These are phyloP conservation scores for Quercus variabilis DNA, from an alignment of 306 rosid species.

Conservation along the genomic window DNA sequence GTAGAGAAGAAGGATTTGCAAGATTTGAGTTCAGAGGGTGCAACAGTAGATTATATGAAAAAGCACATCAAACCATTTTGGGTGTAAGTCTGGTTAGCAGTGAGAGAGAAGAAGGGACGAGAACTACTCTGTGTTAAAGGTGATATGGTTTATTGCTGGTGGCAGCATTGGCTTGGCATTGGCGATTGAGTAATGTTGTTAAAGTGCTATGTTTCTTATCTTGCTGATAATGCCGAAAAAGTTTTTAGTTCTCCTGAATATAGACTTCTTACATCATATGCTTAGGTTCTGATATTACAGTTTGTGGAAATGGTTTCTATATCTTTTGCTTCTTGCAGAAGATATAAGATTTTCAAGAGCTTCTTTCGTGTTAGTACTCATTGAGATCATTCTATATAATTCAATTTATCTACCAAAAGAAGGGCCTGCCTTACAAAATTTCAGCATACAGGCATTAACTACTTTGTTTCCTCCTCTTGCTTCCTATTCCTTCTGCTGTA, in stretches of 20 bases:
- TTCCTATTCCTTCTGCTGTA: slow-evolving; percentile 5
- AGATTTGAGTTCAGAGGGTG: neutral
- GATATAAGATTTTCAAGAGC: slow-evolving; percentile 8
- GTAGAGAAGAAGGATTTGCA: neutral
- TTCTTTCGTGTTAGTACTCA: neutral
- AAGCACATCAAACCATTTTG: neutral
- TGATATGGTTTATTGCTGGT: neutral
- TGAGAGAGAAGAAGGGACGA: neutral
- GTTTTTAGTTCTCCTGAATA: neutral
- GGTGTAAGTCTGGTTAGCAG: neutral
- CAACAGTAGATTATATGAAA: neutral
- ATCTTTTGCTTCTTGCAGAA: neutral
- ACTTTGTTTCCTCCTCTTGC: slow-evolving; percentile 10
- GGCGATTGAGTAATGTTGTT: neutral
- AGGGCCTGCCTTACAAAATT: neutral
- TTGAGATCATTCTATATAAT: neutral
- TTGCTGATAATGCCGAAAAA: neutral
- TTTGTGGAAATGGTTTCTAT: slow-evolving; percentile 1
- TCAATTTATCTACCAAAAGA: neutral
- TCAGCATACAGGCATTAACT: slow-evolving; percentile 12
- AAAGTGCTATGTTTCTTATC: neutral
- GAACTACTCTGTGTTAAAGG: neutral
- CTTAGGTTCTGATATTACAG: neutral
- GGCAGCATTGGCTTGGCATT: neutral
- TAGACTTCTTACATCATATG: neutral